Base-by-base conservation (phyloP, 2,329 filamentous ascomycete genomes). In the Chaetomium olivaceum region DNA sequence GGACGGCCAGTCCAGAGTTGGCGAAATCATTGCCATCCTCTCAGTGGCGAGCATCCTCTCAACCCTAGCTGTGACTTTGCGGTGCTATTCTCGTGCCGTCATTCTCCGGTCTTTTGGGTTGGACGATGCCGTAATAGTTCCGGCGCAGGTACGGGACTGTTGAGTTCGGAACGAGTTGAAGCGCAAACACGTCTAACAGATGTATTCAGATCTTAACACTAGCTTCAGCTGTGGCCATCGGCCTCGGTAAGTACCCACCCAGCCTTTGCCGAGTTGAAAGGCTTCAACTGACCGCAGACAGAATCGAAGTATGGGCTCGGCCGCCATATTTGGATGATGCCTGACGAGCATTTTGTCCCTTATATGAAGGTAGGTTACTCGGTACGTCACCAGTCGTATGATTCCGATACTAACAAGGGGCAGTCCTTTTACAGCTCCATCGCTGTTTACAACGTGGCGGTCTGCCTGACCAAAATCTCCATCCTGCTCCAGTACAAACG, bases 371-470 rank as follows among this genome's bases (percentile, higher is more conserved):
- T 31, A 33, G 50, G 64, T 16, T 1, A 11, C 36, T 1, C 6
- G 36, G 1, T 2, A 3, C 4, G 6, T 31, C 16, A n/a, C 23
- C 25, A 1, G 2, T 31, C 14, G 1, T 25, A 3, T 16, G 54
- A 36, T 3, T 14, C 11, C n/a, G 16, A 23, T 11, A 14, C 33
- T 63, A 21, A 62, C 55, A 11, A 2, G 12, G 1, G 56, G 12
- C 52, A 70, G 67, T 62, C 61, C 25, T 69, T 71, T 33, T 71
- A 68, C 62, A 57, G 36, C 50, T 69, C 69, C 48, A 69, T 71
- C 61, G 23, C 67, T 12, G 59, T 68, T 23, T 71, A 71, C 67
- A 71, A 70, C 56, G 51, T 71, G 12, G 69, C 61, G 7, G 60
- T 70, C 33, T 66, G 54, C 55, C 14, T 70, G 12, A 66, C 67